phyloP scores from a whole-genome alignment of 2,329 filamentous ascomycete species.

The Colletotrichum truncatum region DNA sequence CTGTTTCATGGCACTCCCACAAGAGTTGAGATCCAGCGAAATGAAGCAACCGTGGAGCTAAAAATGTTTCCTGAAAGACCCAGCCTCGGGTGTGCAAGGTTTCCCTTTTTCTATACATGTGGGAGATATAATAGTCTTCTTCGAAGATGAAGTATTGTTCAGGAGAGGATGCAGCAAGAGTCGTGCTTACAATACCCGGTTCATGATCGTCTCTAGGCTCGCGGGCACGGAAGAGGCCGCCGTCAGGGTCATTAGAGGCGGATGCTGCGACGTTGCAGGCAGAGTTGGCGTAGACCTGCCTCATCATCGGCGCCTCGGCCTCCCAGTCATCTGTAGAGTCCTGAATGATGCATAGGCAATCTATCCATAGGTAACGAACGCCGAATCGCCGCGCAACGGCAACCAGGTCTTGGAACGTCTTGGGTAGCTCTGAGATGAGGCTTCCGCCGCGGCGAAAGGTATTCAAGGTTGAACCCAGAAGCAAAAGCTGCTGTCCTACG shows the following conservation, averaged over 20 bases:
- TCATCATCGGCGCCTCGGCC: constrained; percentile 29
- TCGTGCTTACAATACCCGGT: neutral
- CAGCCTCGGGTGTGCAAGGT: constrained; percentile 27
- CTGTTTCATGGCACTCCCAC: constrained; percentile 32
- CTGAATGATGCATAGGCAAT: constrained; percentile 33
- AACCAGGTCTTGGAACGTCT: constrained; percentile 30
- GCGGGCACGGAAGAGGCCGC: constrained; percentile 22
- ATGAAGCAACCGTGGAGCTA: constrained; percentile 32
- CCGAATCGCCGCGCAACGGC: constrained; percentile 23
- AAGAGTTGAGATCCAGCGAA: constrained; percentile 30
- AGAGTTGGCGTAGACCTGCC: constrained; percentile 26
- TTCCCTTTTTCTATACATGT: neutral
- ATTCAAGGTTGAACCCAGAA: neutral
- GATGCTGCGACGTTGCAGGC: constrained; percentile 26
- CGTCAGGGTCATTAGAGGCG: neutral
- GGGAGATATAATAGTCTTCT: neutral
- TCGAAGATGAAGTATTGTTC: neutral
- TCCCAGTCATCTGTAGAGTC: constrained; percentile 31
- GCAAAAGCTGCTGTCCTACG: neutral
- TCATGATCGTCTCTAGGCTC: neutral
- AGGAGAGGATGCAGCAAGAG: neutral
- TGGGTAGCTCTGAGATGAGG: constrained; percentile 7
- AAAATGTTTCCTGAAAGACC: constrained; percentile 35
- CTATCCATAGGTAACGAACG: constrained; percentile 33
- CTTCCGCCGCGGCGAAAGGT: neutral